Base-by-base conservation (phyloP, 129 eudicot genomes). In the Flaveria bidentis region DNA sequence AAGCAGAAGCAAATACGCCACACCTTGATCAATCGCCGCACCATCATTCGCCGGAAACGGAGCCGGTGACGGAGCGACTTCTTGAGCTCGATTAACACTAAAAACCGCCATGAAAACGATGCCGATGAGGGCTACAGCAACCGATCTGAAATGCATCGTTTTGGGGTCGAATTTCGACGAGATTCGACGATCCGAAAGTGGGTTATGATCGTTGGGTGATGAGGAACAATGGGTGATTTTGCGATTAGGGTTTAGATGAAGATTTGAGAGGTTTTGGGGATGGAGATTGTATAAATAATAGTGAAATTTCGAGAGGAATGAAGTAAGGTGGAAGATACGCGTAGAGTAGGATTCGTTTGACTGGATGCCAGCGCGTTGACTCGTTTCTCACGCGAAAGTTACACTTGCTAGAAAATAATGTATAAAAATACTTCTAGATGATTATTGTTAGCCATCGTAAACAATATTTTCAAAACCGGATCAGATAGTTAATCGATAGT, bases 1-100 rank as follows among this genome's bases (percentile, higher is more conserved):
- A 33, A 87, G 66, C 33, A 89, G 72, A 41, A 89, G 89, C 1
- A 83, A 49, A 73, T 87, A 89, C 18, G 96, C 96, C 14, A 89
- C 62, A 69, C 91, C 96, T 87, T 85, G 96, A 84, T 89, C 96
- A 55, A 89, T 81, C 9, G 88, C 80, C 0, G 96, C 74, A 39
- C 93, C 88, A 77, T 88, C 86, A 33, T 58, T 83, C 42, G 84
- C 68, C 22, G 85, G 92, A 64, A 67, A 3, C 26, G 66, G 20
- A 0, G 90, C 84, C 11, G 94, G 86, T 26, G 90, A 84, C 0
- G 90, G 72, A 28, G 94, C 70, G 9, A 78, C 10, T 46, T 72
- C 73, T 67, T 80, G 84, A 15, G 84, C 91, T 51, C 18, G 33
- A 26, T 73, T 65, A 62, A 76, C 67, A 15, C 80, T 75, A 13